Base-by-base conservation (phyloP, 805 yeast species). In the Yarrowia sp. region DNA sequence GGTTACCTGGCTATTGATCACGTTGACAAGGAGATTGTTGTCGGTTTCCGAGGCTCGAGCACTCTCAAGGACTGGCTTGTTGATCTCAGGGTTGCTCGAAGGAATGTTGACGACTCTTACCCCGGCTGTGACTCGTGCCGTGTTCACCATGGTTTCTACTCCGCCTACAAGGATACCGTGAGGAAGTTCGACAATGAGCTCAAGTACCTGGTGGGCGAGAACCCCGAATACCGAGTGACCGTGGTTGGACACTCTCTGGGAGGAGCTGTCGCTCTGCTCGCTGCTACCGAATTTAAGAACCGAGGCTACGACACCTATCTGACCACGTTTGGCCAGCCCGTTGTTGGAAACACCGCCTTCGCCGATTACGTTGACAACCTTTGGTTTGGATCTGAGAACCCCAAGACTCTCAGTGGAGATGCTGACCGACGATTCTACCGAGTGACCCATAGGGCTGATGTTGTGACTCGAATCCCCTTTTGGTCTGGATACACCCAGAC, bases 231-330 rank as follows among this genome's bases (percentile, higher is more conserved):
- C 73, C 73, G 79, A 34, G 68, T 88, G 2, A 80, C 82, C 2
- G 80, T 88, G 0, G 79, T 86, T 0, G 95, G 96, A 0, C 96
- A 90, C 76, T 90, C 95, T 0, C 76, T 90, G 46, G 93, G 92
- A 2, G 95, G 87, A 7, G 92, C 92, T 0, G 75, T 88, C 60
- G 87, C 92, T 1, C 76, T 81, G 3, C 76, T 90, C 38, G 82
- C 84, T 12, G 93, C 89, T 0, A 78, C 86, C 24, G 94, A 89
- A 71, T 79, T 87, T 61, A 46, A 44, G 33, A 72, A 85, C 19
- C 70, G 84, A 73, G 91, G 91, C 0, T 77, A 77, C 69, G 75
- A 83, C 9, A 88, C 90, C 0, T 73, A 82, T 43, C 84, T 88
- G 0, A 76, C 88, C 19, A 80, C 89, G 0, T 86, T 79, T 76